A percentile compares a stretch with the other conserved stretches of the same genome.
phyloP scores from a whole-genome alignment of 768 basidiomycete species.

The Collybia mongolica region DNA sequence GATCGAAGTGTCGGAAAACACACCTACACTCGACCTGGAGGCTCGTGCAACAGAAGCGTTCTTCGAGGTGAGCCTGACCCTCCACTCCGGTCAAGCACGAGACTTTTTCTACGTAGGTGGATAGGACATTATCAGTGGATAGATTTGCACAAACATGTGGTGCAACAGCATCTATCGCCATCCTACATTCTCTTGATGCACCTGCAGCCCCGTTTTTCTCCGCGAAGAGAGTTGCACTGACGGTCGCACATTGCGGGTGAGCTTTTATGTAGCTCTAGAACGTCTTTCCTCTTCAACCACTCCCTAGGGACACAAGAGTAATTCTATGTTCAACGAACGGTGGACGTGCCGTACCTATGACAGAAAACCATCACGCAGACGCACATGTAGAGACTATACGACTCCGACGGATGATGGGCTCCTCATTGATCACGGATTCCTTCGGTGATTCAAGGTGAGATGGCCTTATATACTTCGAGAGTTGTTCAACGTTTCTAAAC shows the following conservation, averaged over 20 bases:
- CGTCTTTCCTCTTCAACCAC: not conserved
- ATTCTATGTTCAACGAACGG: slow-evolving; percentile 73
- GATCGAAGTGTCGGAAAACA: slow-evolving; percentile 37
- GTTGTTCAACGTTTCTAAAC: not conserved
- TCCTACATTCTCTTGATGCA: slow-evolving; percentile 87
- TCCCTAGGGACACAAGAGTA: slow-evolving; percentile 80
- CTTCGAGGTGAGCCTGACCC: slow-evolving; percentile 62
- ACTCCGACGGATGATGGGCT: slow-evolving; percentile 87
- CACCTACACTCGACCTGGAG: slow-evolving; percentile 65
- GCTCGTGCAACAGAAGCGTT: slow-evolving; percentile 86
- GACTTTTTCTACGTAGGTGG: slow-evolving; percentile 49
- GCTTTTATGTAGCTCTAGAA: slow-evolving; percentile 11
- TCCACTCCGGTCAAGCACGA: not conserved
- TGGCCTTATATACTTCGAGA: not conserved
- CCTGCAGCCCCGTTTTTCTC: slow-evolving; percentile 84
- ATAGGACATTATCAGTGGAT: slow-evolving; percentile 69
- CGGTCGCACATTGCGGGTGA: slow-evolving; percentile 92
- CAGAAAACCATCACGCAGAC: slow-evolving; percentile 96
- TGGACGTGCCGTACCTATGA: slow-evolving; percentile 81
- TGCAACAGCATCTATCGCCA: slow-evolving; percentile 86
- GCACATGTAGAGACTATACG: slow-evolving; percentile 81
- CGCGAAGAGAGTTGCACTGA: slow-evolving; percentile 71
- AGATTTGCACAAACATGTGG: slow-evolving; percentile 75
- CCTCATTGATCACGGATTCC: slow-evolving; percentile 87
- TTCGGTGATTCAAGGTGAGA: slow-evolving; percentile 87